phyloP scores from a whole-genome alignment of 2,329 filamentous ascomycete species.

The Emmonsiellopsis sp. region DNA sequence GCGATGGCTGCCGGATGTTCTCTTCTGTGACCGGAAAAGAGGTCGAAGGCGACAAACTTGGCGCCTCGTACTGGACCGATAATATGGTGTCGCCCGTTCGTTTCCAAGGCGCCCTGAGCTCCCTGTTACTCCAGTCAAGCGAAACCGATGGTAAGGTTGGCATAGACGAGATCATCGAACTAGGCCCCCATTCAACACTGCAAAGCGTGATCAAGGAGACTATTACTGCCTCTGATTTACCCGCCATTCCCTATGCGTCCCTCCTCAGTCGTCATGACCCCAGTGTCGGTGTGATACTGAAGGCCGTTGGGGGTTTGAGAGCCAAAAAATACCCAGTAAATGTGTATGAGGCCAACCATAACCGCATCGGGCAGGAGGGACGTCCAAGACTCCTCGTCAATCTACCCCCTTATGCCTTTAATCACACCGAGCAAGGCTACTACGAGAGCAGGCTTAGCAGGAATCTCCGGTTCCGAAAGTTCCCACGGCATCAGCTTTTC shows the following conservation, averaged over 20 bases:
- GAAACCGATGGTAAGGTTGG: neutral
- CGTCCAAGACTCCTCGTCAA: constrained; percentile 15
- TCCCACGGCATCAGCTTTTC: constrained; percentile 22
- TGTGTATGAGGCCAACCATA: constrained; percentile 18
- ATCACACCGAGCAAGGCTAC: constrained; percentile 16
- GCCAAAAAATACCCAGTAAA: constrained; percentile 15
- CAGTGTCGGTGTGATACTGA: constrained; percentile 13
- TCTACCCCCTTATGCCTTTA: constrained; percentile 22
- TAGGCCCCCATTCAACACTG: constrained; percentile 4
- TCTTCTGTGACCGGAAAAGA: constrained; percentile 11
- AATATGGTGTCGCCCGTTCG: constrained; percentile 14
- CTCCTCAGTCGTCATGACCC: constrained; percentile 18
- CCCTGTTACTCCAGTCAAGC: constrained; percentile 2
- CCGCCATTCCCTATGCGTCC: constrained; percentile 14
- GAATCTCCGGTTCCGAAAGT: constrained; percentile 18
- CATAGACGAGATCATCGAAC: constrained; percentile 5
- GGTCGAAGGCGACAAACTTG: constrained; percentile 2
- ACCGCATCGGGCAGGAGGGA: neutral
- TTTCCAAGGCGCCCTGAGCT: constrained; percentile 8
- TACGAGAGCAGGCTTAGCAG: constrained; percentile 22
- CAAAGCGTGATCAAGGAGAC: constrained; percentile 5
- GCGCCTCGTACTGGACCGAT: constrained; percentile 11
- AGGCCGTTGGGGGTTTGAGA: constrained; percentile 15
- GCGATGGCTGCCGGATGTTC: constrained; percentile 6
- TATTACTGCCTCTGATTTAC: neutral